A percentile compares a stretch with the other conserved stretches of the same genome.
These are phyloP conservation scores for Fusarium annulatum DNA, from an alignment of 2,329 filamentous ascomycete species.

Conservation along the genomic window DNA sequence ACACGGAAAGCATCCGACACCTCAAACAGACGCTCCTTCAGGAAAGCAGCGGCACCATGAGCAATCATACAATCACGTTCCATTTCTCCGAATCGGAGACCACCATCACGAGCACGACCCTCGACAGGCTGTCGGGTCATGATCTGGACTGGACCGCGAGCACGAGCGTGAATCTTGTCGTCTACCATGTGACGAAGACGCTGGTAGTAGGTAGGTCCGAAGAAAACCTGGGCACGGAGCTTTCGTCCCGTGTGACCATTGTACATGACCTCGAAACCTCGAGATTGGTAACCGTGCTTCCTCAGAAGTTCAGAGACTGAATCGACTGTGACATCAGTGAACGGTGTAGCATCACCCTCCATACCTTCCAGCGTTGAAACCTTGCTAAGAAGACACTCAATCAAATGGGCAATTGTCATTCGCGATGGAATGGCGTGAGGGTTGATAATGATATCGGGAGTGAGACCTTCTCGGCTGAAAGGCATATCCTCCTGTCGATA, in stretches of 20 bases:
- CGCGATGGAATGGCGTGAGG: conserved; percentile 99
- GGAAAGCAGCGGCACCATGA: conserved; percentile 95
- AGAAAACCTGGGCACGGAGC: conserved; percentile 92
- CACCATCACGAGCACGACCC: conserved; percentile 97
- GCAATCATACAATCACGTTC: conserved; percentile 99
- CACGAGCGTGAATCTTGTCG: conserved; percentile 99
- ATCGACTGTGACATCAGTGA: conserved; percentile 97
- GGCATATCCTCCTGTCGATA: conserved; percentile 99
- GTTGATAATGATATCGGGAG: conserved; percentile 98
- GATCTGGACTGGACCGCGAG: conserved; percentile 95
- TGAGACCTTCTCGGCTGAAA: conserved; percentile 90
- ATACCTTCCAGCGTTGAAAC: conserved; percentile 92
- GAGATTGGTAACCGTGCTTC: conserved; percentile 93
- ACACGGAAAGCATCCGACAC: conserved; percentile 98
- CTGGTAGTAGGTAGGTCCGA: conserved; percentile 98
- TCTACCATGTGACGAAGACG: conserved; percentile 99
- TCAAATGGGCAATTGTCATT: conserved; percentile 99
- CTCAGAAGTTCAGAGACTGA: conserved; percentile 88
- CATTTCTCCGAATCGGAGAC: conserved; percentile 99
- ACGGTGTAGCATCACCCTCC: conserved; percentile 97
- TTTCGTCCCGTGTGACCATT: conserved; percentile 97
- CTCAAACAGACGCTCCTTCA: conserved; percentile 97
- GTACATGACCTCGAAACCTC: conserved; percentile 98
- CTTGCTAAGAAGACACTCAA: conserved; percentile 97
- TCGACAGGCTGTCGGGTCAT: conserved; percentile 97